Evolutionary conservation across 2,329 filamentous ascomycete species (phyloP), one percentile per base, ranked within the genome.

Genomic region (Drechslera avenae): DNA sequence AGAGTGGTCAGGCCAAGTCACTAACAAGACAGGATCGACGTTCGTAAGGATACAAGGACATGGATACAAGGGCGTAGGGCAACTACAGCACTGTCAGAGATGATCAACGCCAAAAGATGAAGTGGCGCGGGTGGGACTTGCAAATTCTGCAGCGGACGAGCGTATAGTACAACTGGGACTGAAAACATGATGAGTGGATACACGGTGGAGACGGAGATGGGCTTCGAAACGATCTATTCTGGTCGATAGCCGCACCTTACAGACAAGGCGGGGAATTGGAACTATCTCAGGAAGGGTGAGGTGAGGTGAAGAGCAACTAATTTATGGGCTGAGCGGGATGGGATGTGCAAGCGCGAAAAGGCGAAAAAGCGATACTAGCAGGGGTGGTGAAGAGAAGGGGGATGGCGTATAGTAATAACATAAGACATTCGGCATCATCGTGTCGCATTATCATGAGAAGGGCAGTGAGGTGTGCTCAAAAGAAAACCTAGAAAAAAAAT

Each of bases 391-490:
- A 42, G 33, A 23, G 28, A 48, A 52, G 39, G 49, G 39, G 33
- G 36, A 42, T 44, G 49, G 44, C 49, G 39, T 52, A 35, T 52
- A 52, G 44, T 52, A 52, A 52, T 52, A 52, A 52, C 49, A 52
- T 39, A 39, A 48, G 49, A 52, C 49, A 52, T 52, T 52, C 49
- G 49, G 49, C 49, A 52, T 52, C 49, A 48, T 48, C 44, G 49
- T 52, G 49, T 52, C 49, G 49, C 44, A 48, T 52, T 52, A 52
- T 52, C 49, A 52, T 52, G 28, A 52, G 49, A 52, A 52, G 44
- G 49, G 44, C 37, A 48, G 39, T 37, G 44, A 52, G 35, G 28
- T 39, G 44, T 46, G 32, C 35, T 18, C 26, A 48, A 35, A 50
- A 39, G 33, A 28, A 52, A 28, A 33, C 8, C 33, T n/a, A 37